Evolutionary conservation across 2,329 filamentous ascomycete species (phyloP).

Genomic region (Clonostachys rosea): DNA sequence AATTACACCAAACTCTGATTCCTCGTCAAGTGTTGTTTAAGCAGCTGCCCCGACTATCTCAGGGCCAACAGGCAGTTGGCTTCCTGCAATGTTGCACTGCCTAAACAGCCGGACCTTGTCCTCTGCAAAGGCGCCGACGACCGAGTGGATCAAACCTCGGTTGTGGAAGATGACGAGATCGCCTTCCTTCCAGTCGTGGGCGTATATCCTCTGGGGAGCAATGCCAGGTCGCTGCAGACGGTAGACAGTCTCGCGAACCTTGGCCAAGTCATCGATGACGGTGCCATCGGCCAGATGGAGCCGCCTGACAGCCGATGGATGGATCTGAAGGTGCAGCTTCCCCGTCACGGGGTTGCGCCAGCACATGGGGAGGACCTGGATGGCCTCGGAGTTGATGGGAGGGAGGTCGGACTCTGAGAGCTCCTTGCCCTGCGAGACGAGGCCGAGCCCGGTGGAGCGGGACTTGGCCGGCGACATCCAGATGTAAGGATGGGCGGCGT

Average conservation of each 20-base stretch:
- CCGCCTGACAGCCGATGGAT: slow-evolving; percentile 66
- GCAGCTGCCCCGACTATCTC: neutral
- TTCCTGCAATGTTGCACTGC: slow-evolving; percentile 76
- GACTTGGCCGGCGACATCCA: slow-evolving; percentile 73
- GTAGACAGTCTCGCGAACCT: slow-evolving; percentile 66
- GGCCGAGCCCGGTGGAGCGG: slow-evolving; percentile 64
- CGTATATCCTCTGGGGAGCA: slow-evolving; percentile 61
- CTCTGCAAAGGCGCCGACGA: slow-evolving; percentile 68
- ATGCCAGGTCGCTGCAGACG: slow-evolving; percentile 69
- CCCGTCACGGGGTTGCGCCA: slow-evolving; percentile 74
- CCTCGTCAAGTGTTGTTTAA: neutral
- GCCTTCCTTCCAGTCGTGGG: slow-evolving; percentile 73
- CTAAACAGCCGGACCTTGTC: slow-evolving; percentile 72
- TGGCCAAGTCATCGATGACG: slow-evolving; percentile 62
- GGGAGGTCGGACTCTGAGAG: slow-evolving; percentile 56
- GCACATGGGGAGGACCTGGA: slow-evolving; percentile 70
- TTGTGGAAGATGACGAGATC: slow-evolving; percentile 79
- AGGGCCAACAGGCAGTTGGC: slow-evolving; percentile 48
- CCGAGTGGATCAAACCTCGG: slow-evolving; percentile 68
- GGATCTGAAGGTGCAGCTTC: slow-evolving; percentile 65
- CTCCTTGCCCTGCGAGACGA: slow-evolving; percentile 63
- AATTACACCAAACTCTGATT: too few relatives aligned
- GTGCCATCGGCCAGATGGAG: slow-evolving; percentile 63
- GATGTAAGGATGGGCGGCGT: slow-evolving; percentile 75
- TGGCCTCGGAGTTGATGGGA: slow-evolving; percentile 58